Conservation (phyloP, 169 alveolate species). For the Hepatocystis sp. region DNA sequence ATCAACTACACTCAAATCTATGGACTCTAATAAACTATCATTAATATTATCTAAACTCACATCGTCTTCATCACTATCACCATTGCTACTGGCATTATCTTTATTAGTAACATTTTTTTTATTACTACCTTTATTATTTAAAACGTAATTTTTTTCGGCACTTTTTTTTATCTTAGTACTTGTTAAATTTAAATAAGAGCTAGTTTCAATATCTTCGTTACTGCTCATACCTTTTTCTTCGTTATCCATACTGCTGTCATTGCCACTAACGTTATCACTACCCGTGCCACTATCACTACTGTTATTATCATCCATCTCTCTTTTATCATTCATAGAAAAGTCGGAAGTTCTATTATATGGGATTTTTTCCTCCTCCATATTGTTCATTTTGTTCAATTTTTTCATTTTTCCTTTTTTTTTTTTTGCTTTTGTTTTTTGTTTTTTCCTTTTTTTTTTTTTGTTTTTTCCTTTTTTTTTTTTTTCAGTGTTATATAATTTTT, state of each 20-base stretch:
- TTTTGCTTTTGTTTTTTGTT: no score
- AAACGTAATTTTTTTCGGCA: constrained; percentile 35
- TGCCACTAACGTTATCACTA: no score
- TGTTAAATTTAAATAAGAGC: constrained; percentile 54
- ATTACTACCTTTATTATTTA: constrained; percentile 61
- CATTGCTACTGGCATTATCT: no score
- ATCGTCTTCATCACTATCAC: no score
- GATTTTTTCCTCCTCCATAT: constrained; percentile 67
- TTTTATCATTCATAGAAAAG: constrained; percentile 58
- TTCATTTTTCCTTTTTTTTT: no score
- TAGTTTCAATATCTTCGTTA: constrained; percentile 61
- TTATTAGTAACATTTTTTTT: no score
- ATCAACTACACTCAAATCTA: constrained; percentile 67
- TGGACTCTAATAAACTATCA: constrained; percentile 68
- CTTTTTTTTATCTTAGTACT: constrained; percentile 53
- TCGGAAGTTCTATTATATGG: constrained; percentile 52
- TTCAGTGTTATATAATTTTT: no score
- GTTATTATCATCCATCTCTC: constrained; percentile 56
- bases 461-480: no score
- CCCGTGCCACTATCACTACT: no score
- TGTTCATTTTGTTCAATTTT: background rate
- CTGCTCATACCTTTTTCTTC: constrained; percentile 58
- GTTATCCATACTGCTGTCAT: no score
- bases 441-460: no score
- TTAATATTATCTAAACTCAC: constrained; percentile 62